Evolutionary conservation across 2,329 filamentous ascomycete species (phyloP).

Genomic region (Exophiala spinifera): DNA sequence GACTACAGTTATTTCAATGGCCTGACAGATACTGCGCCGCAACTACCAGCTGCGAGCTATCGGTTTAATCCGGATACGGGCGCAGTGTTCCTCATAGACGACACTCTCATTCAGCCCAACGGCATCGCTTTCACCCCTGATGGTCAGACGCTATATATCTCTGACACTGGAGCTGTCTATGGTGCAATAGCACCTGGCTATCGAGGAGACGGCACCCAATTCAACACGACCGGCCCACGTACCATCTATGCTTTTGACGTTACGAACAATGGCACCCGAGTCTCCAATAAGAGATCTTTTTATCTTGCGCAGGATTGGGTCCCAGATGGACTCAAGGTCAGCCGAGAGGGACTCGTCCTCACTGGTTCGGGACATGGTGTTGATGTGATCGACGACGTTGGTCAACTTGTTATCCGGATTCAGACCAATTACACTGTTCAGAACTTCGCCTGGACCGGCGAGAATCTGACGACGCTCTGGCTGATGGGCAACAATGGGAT

Average conservation of each 20-base stretch:
- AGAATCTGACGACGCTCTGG: slow-evolving; percentile 41
- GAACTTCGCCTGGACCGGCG: slow-evolving; percentile 45
- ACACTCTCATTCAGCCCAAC: slow-evolving; percentile 42
- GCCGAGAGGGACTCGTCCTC: slow-evolving; percentile 41
- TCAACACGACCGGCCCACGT: slow-evolving; percentile 23
- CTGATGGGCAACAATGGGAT: slow-evolving; percentile 41
- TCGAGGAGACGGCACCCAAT: slow-evolving; percentile 17
- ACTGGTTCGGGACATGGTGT: slow-evolving; percentile 41
- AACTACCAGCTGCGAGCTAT: slow-evolving; percentile 39
- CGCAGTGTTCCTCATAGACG: slow-evolving; percentile 38
- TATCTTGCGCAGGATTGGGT: slow-evolving; percentile 40
- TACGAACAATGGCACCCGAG: slow-evolving; percentile 33
- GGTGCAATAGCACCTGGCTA: slow-evolving; percentile 32
- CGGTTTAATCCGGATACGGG: slow-evolving; percentile 38
- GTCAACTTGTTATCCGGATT: slow-evolving; percentile 39
- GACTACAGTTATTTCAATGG: slow-evolving; percentile 39
- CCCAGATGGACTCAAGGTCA: slow-evolving; percentile 45
- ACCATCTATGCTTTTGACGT: slow-evolving; percentile 40
- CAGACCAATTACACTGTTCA: slow-evolving; percentile 46
- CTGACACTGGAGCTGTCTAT: slow-evolving; percentile 38
- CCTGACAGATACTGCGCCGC: slow-evolving; percentile 37
- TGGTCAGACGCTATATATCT: slow-evolving; percentile 40
- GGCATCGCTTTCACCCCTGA: slow-evolving; percentile 44
- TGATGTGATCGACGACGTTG: slow-evolving; percentile 40
- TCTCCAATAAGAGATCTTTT: slow-evolving; percentile 41